Conservation (phyloP, 73 alveolate genomes). For the Durusdinium trenchii region DNA sequence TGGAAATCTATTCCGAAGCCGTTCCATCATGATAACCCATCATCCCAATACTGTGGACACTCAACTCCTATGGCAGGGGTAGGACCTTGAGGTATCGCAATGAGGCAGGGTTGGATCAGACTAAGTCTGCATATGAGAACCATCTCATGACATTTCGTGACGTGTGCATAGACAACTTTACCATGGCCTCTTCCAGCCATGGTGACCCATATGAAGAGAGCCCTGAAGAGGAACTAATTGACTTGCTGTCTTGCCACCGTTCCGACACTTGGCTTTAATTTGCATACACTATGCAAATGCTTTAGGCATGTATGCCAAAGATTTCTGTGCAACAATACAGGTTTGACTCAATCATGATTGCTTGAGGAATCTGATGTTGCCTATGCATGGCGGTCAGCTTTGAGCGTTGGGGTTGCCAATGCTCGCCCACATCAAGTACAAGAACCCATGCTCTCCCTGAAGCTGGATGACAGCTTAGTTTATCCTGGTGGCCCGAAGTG, state of each 20-base stretch:
- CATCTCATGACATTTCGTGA: too few species aligned
- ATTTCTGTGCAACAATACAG: too few species aligned
- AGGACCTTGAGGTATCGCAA: too few species aligned
- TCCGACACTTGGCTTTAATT: neutral
- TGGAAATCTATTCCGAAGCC: too few species aligned
- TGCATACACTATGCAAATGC: neutral
- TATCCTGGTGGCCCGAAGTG: neutral
- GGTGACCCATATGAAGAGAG: neutral
- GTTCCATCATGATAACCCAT: too few species aligned
- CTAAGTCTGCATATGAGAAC: too few species aligned
- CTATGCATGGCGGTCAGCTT: neutral
- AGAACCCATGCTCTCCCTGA: neutral
- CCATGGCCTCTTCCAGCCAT: neutral
- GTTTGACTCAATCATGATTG: neutral
- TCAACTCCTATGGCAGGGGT: too few species aligned
- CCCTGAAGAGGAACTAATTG: neutral
- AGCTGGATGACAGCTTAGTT: neutral
- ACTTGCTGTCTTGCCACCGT: neutral
- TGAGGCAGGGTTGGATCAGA: too few species aligned
- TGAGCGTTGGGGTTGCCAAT: neutral
- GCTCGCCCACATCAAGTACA: neutral
- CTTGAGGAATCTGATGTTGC: neutral
- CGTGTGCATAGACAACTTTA: neutral
- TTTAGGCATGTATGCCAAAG: neutral
- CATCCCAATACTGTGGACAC: too few species aligned